Evolutionary conservation across 208 protist species (phyloP).

Genomic region (Histomonas meleagridis): DNA sequence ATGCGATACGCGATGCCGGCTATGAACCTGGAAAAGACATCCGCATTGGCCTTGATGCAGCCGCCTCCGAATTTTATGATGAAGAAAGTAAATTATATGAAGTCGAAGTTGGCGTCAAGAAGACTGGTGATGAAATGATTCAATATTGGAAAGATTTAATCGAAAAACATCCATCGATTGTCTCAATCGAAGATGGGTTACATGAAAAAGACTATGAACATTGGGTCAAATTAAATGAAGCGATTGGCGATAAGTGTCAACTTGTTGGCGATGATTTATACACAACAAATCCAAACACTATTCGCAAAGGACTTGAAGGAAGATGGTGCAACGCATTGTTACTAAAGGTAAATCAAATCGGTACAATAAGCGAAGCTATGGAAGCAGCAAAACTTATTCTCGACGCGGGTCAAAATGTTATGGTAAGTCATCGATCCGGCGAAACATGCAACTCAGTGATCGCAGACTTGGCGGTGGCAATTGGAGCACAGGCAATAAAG

Average conservation of each 20-base stretch:
- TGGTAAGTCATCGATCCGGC: constrained; percentile 85
- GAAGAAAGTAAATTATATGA: constrained; percentile 79
- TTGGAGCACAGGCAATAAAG: constrained; percentile 89
- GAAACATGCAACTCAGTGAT: constrained; percentile 93
- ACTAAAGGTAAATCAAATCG: constrained; percentile 96
- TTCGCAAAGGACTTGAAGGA: constrained; percentile 70
- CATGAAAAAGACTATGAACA: constrained; percentile 76
- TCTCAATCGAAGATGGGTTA: constrained; percentile 97
- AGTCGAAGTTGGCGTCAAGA: constrained; percentile 52
- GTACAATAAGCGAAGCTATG: constrained; percentile 85
- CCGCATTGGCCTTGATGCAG: constrained; percentile 82
- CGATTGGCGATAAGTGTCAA: constrained; percentile 55
- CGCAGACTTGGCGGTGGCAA: constrained; percentile 86
- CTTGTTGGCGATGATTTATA: constrained; percentile 94
- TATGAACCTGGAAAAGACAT: constrained; percentile 81
- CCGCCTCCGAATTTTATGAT: constrained; percentile 91
- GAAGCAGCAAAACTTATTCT: constrained; percentile 71
- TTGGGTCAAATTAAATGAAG: constrained; percentile 40
- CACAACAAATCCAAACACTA: constrained; percentile 85
- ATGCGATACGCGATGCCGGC: constrained; percentile 82
- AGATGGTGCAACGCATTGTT: constrained; percentile 87
- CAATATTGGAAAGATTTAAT: constrained; percentile 43
- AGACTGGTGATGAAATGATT: constrained; percentile 42
- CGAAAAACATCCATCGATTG: constrained; percentile 45
- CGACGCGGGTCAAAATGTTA: constrained; percentile 61